phyloP scores from a whole-genome alignment of 768 basidiomycete species.

The Auriculariales sp. region DNA sequence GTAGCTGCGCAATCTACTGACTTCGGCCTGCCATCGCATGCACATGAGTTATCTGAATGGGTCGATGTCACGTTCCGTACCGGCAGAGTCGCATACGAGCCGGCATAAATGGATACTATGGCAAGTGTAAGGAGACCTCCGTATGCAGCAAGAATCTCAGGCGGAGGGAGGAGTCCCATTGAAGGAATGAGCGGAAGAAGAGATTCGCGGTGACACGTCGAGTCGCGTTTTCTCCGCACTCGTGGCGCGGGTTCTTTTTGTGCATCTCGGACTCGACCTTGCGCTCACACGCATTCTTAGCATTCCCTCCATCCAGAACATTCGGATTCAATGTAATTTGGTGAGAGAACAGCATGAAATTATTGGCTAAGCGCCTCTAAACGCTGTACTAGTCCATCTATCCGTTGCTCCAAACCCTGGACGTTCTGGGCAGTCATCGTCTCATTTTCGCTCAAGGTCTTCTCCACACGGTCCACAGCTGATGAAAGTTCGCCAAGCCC shows the following conservation, averaged over 20 bases:
- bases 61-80: conserved; percentile 24
- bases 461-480: conserved; percentile 60
- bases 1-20: neutral
- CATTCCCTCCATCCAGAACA: too few relatives aligned
- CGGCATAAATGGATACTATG: conserved; percentile 49
- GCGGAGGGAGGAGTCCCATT: too few relatives aligned
- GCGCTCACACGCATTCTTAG: too few relatives aligned
- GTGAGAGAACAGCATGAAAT: too few relatives aligned
- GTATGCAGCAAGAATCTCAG: too few relatives aligned
- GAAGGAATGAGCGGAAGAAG: too few relatives aligned
- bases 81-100: conserved; percentile 53
- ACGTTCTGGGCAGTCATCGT: conserved; percentile 61
- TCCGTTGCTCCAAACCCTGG: conserved; percentile 45
- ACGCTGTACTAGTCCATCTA: conserved; percentile 31
- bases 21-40: neutral
- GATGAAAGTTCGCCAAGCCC: conserved; percentile 50
- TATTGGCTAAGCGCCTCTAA: conserved; percentile 18
- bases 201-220: too few relatives aligned
- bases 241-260: too few relatives aligned
- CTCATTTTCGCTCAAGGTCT: conserved; percentile 62
- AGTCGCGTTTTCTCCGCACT: too few relatives aligned
- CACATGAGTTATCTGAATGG: neutral
- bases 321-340: too few relatives aligned
- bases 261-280: too few relatives aligned
- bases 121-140: conserved; percentile 55